Conservation (phyloP, 106 monocot genomes). For the Dendrobium nobile region DNA sequence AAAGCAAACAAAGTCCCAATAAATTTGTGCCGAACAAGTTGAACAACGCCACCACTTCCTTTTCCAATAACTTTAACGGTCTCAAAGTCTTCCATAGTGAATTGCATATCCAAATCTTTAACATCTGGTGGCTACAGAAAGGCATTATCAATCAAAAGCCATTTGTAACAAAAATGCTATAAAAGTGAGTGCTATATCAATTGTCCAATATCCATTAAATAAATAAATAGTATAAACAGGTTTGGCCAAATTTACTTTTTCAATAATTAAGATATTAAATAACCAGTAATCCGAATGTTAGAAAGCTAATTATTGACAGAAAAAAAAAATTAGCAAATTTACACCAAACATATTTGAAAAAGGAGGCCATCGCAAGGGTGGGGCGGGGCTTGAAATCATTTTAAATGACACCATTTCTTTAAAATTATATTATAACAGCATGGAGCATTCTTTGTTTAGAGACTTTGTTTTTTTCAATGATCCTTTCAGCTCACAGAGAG, state of each 20-base stretch:
- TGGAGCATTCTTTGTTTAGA: not conserved
- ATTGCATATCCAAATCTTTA: slow-evolving; percentile 48
- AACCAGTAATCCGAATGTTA: not conserved
- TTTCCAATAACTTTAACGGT: slow-evolving; percentile 90
- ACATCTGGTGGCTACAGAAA: slow-evolving; percentile 31
- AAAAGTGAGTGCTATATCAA: not conserved
- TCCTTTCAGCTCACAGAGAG: too few species aligned
- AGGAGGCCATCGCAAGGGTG: too few species aligned
- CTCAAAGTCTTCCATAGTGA: slow-evolving; percentile 79
- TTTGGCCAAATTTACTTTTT: not conserved
- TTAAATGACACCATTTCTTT: not conserved
- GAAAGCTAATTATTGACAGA: not conserved
- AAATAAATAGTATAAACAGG: not conserved
- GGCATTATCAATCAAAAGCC: not conserved
- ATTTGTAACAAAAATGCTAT: not conserved
- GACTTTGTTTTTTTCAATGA: too few species aligned
- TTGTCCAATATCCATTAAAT: not conserved
- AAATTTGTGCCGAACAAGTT: slow-evolving; percentile 91
- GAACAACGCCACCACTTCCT: slow-evolving; percentile 98
- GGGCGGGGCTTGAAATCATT: not conserved
- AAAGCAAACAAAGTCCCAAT: slow-evolving; percentile 66
- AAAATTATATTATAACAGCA: not conserved
- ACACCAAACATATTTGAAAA: not conserved
- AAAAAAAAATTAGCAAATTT: not conserved
- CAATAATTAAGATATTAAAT: not conserved